Evolutionary conservation across 2,329 filamentous ascomycete genomes (phyloP), one percentile per base, ranked within the genome.

Genomic region (Venturiaceae sp.): DNA sequence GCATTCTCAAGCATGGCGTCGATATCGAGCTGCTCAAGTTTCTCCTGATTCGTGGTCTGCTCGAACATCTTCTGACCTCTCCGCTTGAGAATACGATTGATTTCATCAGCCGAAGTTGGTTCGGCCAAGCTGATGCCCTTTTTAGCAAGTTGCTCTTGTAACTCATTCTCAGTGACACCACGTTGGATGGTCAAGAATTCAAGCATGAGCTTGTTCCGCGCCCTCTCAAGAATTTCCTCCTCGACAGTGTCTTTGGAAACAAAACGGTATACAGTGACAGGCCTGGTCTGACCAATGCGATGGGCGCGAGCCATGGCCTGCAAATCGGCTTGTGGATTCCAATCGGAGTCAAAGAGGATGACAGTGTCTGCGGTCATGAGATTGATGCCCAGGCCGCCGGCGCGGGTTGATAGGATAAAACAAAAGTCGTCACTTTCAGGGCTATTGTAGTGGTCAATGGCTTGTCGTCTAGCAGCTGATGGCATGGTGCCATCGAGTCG

Each of bases 51-150:
- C 36, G 90, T 90, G 11, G 89, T 94, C 71, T 96, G 92, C 73
- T 97, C 92, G 65, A 99, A 99, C 87, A 99, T 95, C 73, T 94
- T 96, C 69, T 96, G 94, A n/a, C 94, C 95, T 65, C 94, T 88
- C 74, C 92, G 91, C 76, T 97, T 97, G 68, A 99, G 82, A 60
- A 99, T 95, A 71, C 89, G 88, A 62, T 94, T 95, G 64, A 97
- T 97, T 68, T 96, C 94, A 63, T 96, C 92, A 0, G 90, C 90
- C 2, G 90, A 95, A 60, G 86, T 92, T 7, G 92, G 92, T 30
- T 68, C 67, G 23, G 30, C 44, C 26, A 55, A 28, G 28, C 30
- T 47, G 19, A 60, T 52, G 19, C 47, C 58, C 41, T 62, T 63
- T 57, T 73, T 69, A 47, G 66, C 69, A 67, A 96, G 84, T 65